Evolutionary conservation across 2,329 filamentous ascomycete species (phyloP), one percentile per base, ranked within the genome.

Genomic region (Arthrinium puccinioides): DNA sequence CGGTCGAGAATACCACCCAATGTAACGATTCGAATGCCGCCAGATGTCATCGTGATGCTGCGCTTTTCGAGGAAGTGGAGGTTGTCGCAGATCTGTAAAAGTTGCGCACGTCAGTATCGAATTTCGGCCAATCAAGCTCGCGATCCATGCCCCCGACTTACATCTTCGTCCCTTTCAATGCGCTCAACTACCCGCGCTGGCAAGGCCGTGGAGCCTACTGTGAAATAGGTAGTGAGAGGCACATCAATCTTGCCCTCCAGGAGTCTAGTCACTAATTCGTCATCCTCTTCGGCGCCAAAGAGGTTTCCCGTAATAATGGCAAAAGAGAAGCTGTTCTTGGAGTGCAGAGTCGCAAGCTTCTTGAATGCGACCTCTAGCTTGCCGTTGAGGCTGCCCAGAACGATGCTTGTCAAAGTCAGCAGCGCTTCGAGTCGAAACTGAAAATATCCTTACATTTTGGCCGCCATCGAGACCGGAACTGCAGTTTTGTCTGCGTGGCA

Each of bases 181-280:
- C 80, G 88, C 52, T 84, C 76, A 15, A 84, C 67, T 16, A 96
- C 75, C 21, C 68, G 64, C 4, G 69, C 60, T 1, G 92, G 92
- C 6, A 98, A 69, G n/a, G 81, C 64, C 32, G 71, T 71, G 25
- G 69, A 79, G 48, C 86, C 88, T 42, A 95, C 70, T 3, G 86
- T 87, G 57, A 97, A 98, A 64, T 98, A 98, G 8, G 84, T 94
- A 2, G 89, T 82, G 1, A 97, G 66, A 4, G 89, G 82, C 5
- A 97, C 69, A 16, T 69, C 56, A 36, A 94, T 80, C 9, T 74
- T 69, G n/a, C 87, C 87, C 19, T 75, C 63, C 1, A 97, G 62
- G 4, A 98, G 72, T 9, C 75, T 71, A 9, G 69, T 63, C 5
- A 92, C 62, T 9, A 62, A 56, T 10, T 76, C 69, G 27, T 79